Base-by-base conservation (phyloP, 1,139 yeast genomes). In the Suhomyces yuchorum region DNA sequence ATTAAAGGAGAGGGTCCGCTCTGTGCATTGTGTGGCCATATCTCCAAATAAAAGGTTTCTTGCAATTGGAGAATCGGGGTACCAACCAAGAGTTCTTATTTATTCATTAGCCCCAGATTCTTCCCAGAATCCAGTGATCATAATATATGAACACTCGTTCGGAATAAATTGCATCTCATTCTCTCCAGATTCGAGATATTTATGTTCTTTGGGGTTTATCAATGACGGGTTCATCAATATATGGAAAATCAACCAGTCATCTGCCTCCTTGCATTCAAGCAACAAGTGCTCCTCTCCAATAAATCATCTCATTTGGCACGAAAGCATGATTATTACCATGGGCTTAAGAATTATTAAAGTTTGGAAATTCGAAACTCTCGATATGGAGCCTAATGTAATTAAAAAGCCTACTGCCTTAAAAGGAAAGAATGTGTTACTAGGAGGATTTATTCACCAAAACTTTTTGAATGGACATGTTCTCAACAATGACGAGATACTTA, bases 1-100 rank as follows among this genome's bases (percentile, higher is more conserved):
- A 49, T 48, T 68, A 19, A 73, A 71, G 49, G 78, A 78, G 48
- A 70, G 75, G 49, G 79, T 82, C 35, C 71, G 85, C 48, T 68
- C 81, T 0, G 73, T 84, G 23, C 76, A 77, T 46, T 80, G 86
- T 50, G 63, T 84, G 11, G 77, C 85, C 0, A 62, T 84, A 8
- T 77, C 87, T 0, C 81, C 85, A 0, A 77, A 80, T 57, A 72
- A 70, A 37, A 70, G 63, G 43, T 55, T 80, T 11, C 60, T 85
- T 39, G 90, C 89, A 0, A 78, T 83, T 6, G 92, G 91, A 1
- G 91, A 85, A 58, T 64, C 73, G 0, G 91, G 91, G 0, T 82
- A 82, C 53, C 81, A 76, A 51, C 91, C 92, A 0, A 66, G 89
- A 24, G 73, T 85, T 2, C 65, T 84, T 30, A 58, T 85, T 7